These are phyloP conservation scores for Boletus insuetus DNA, from an alignment of 768 basidiomycete species.

Conservation along the genomic window DNA sequence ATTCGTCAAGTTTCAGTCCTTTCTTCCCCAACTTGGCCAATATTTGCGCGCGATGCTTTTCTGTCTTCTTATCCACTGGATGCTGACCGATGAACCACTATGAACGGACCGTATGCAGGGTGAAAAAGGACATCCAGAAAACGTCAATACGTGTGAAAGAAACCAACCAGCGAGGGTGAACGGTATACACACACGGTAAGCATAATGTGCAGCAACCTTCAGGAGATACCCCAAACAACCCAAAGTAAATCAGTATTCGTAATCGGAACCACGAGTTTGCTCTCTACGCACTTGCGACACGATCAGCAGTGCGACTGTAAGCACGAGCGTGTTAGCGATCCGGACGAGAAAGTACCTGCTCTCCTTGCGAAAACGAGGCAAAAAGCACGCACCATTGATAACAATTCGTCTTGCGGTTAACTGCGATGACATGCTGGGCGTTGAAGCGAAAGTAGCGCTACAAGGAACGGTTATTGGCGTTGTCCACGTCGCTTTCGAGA, in stretches of 20 bases:
- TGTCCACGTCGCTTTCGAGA: neutral
- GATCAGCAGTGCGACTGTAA: constrained; percentile 48
- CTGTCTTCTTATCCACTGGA: constrained; percentile 56
- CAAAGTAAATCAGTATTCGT: neutral
- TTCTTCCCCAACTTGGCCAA: constrained; percentile 69
- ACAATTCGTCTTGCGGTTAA: constrained; percentile 41
- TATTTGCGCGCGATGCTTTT: constrained; percentile 68
- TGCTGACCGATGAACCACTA: constrained; percentile 66
- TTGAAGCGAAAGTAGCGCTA: neutral
- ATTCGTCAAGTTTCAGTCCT: constrained; percentile 79
- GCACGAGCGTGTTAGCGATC: constrained; percentile 8
- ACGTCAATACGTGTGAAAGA: neutral
- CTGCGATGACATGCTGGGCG: constrained; percentile 26
- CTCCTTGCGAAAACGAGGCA: neutral
- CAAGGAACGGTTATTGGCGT: neutral
- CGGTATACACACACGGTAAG: constrained; percentile 53
- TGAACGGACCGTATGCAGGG: neutral
- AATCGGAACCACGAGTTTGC: neutral
- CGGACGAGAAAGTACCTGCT: neutral
- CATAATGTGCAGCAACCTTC: constrained; percentile 79
- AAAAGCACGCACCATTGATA: constrained; percentile 38
- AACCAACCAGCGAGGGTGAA: neutral
- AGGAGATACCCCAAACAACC: neutral
- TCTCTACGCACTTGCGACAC: constrained; percentile 46
- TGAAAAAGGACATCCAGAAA: neutral